Base-by-base conservation (phyloP, 495 filamentous ascomycete genomes). In the Xylaria venustula region DNA sequence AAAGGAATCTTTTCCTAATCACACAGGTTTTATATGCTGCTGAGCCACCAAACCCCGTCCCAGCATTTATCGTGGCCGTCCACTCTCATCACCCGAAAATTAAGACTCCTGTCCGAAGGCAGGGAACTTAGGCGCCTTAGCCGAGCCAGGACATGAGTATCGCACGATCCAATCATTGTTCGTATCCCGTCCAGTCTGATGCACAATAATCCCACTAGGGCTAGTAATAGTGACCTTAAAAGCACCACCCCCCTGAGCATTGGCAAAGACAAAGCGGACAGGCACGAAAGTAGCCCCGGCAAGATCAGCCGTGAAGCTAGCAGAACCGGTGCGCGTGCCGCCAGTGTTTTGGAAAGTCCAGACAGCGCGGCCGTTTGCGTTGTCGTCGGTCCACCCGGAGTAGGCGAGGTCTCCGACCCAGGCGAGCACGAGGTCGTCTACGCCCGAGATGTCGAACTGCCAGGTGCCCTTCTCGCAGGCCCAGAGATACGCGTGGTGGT, bases 401-500 rank as follows among this genome's bases (percentile, higher is more conserved):
- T 60, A 64, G 8, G 62, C 62, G 2, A 42, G 23, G 36, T 64
- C 62, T 14, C 62, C 62, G 28, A 64, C 56, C 57, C 62, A 64
- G 19, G 55, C 62, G 7, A 64, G 44, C 12, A 41, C 50, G 11
- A 56, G 36, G 51, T 64, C 62, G 56, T 64, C 62, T 17, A 64
- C 62, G 19, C 30, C 53, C 3, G 34, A 42, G 50, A 60, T 47
- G 47, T 64, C 63, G 53, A 64, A 64, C 47, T 64, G 63, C 58
- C 58, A 64, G 11, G 47, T 26, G 22, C 63, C 63, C 11, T 8
- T 22, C 47, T 64, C 63, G 52, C 63, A 64, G 3, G 63, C 63
- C 52, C 56, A 64, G 12, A 64, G 58, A 52, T 64, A 64, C 19
- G 51, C 63, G 63, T 58, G 63, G 14, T 64, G 63, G 58, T 64